phyloP scores from a whole-genome alignment of 805 yeast species.

The Brettanomyces nanus region DNA sequence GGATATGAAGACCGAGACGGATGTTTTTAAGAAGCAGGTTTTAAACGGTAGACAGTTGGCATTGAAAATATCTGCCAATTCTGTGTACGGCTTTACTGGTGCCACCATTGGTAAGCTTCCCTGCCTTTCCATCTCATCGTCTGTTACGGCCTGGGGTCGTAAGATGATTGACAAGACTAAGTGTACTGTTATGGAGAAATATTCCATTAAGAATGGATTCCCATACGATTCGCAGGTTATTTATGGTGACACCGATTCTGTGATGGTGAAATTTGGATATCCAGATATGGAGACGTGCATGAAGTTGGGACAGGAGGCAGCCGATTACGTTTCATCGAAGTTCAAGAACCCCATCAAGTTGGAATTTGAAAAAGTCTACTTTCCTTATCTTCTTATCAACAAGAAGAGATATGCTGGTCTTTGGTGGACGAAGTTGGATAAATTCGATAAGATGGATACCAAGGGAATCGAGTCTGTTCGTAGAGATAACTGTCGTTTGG shows the following conservation, averaged over 20 bases:
- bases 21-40: slow-evolving; percentile 89
- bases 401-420: slow-evolving; percentile 96
- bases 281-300: slow-evolving; percentile 74
- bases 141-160: slow-evolving; percentile 94
- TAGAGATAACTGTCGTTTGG: slow-evolving; percentile 93
- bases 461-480: slow-evolving; percentile 98
- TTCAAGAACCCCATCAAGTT: slow-evolving; percentile 84
- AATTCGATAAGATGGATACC: slow-evolving; percentile 94
- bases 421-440: slow-evolving; percentile 90
- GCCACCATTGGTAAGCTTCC: slow-evolving; percentile 97
- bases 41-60: slow-evolving; percentile 97
- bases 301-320: slow-evolving; percentile 92
- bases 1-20: slow-evolving; percentile 86
- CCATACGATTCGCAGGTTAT: slow-evolving; percentile 83
- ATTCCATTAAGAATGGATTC: slow-evolving; percentile 74
- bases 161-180: slow-evolving; percentile 93
- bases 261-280: slow-evolving; percentile 95
- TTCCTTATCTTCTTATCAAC: slow-evolving; percentile 87
- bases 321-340: slow-evolving; percentile 69
- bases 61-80: slow-evolving; percentile 91
- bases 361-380: slow-evolving; percentile 95
- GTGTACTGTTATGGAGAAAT: slow-evolving; percentile 71
- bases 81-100: slow-evolving; percentile 98
- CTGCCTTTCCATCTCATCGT: slow-evolving; percentile 91
- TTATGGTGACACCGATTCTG: slow-evolving; percentile 99